Percentiles rank a stretch among this genome's conserved stretches.
These are phyloP conservation scores for Solanum chiquidenum DNA, from an alignment of 257 asterid genomes.

Conservation along the genomic window DNA sequence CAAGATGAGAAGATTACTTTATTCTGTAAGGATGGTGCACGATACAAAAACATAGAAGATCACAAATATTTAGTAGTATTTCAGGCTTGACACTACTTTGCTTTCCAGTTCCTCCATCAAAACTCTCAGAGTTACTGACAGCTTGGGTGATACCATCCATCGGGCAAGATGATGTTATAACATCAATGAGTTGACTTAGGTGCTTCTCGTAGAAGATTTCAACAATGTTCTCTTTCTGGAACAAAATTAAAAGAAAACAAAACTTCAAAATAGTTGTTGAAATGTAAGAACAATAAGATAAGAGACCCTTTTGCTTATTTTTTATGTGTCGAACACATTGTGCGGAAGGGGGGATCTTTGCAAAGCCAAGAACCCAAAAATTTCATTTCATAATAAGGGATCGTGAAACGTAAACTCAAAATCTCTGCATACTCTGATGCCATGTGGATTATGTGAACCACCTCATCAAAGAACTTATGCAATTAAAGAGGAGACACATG, in stretches of 20 bases:
- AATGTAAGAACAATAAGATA: not conserved
- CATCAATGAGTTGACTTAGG: slow-evolving; percentile 70
- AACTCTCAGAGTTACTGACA: slow-evolving; percentile 26
- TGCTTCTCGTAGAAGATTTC: slow-evolving; percentile 91
- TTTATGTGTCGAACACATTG: not conserved
- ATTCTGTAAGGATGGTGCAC: slow-evolving; percentile 89
- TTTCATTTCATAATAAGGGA: not conserved
- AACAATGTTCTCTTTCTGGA: slow-evolving; percentile 77
- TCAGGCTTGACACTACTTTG: slow-evolving; percentile 65
- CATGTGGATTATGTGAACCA: not conserved
- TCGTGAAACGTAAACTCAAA: not conserved
- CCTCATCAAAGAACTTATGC: not conserved
- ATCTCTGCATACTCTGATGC: not conserved
- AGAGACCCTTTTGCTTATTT: not conserved
- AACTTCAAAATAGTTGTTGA: not conserved
- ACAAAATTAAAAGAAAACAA: slow-evolving; percentile 13
- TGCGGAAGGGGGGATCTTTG: not conserved
- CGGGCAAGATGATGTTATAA: slow-evolving; percentile 66
- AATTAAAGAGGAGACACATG: not conserved
- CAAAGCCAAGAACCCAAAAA: not conserved
- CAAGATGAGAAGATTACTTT: slow-evolving; percentile 44
- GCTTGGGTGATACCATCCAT: slow-evolving; percentile 20
- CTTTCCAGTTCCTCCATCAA: slow-evolving; percentile 32
- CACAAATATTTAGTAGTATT: slow-evolving; percentile 76
- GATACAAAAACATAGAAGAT: slow-evolving; percentile 87